Conservation (phyloP, 23 red algal species). For the Gracilariopsis chorda region DNA sequence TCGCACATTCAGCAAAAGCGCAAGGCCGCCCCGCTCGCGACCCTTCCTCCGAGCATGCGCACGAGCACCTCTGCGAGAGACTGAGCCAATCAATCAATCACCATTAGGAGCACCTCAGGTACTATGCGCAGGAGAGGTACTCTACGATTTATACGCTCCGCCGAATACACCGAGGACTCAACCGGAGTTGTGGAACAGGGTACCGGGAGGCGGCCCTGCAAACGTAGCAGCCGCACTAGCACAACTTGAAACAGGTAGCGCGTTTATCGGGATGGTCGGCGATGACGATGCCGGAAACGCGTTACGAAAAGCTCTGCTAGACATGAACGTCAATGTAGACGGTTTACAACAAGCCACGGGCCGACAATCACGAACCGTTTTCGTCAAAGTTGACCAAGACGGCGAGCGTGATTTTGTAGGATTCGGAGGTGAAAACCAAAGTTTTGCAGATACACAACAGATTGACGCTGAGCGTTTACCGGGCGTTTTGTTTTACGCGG, state of each 20-base stretch:
- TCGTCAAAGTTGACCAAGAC: background rate
- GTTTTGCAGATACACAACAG: conserved; percentile 43
- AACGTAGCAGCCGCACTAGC: conserved; percentile 44
- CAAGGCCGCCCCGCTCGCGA: too few species aligned
- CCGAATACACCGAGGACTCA: background rate
- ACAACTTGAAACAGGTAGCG: conserved; percentile 25
- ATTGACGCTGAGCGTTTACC: conserved; percentile 16
- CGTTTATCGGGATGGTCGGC: conserved; percentile 38
- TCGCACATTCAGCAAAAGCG: too few species aligned
- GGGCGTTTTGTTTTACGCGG: conserved; percentile 53
- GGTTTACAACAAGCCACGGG: background rate
- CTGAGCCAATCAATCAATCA: conserved; percentile 5
- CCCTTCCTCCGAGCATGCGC: background rate
- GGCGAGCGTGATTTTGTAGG: conserved; percentile 61
- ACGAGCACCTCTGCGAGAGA: background rate
- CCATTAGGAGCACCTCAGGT: conserved; percentile 21
- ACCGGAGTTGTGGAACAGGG: background rate
- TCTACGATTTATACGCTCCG: conserved; percentile 34
- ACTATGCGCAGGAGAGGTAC: conserved; percentile 40
- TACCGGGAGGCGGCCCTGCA: conserved; percentile 29
- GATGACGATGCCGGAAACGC: conserved; percentile 17
- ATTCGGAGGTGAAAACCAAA: conserved; percentile 18
- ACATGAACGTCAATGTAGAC: conserved; percentile 33
- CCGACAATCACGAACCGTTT: background rate
- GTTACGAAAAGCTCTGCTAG: background rate